Conservation (phyloP, 805 yeast genomes). For the Candida montana region DNA sequence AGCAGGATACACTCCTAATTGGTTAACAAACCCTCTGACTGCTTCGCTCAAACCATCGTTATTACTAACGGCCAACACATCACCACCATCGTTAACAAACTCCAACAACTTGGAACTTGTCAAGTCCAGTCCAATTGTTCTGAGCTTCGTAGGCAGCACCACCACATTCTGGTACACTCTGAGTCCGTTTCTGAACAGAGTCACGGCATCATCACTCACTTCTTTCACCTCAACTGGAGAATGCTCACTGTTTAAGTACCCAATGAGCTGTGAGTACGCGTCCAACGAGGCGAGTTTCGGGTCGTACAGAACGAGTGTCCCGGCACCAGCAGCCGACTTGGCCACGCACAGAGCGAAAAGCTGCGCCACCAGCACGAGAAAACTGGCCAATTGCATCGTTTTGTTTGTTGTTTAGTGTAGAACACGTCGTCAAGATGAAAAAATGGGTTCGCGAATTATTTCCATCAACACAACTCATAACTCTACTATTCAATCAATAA, state of each 20-base stretch:
- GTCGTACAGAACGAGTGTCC: conserved; percentile 19
- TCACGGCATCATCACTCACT: conserved; percentile 20
- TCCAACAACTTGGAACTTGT: conserved; percentile 47
- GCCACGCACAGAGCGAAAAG: conserved; percentile 6
- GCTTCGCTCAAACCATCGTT: conserved; percentile 53
- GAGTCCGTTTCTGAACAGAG: conserved; percentile 37
- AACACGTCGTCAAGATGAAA: not conserved
- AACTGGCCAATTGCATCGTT: conserved; percentile 3
- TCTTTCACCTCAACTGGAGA: conserved; percentile 29
- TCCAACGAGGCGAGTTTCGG: conserved; percentile 20
- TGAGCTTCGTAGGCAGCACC: conserved; percentile 53
- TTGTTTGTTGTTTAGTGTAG: not conserved
- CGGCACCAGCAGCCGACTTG: conserved; percentile 9
- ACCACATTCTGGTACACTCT: conserved; percentile 51
- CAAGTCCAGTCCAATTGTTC: conserved; percentile 35
- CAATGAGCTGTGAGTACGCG: conserved; percentile 13
- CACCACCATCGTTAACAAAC: conserved; percentile 66
- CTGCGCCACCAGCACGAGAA: conserved; percentile 5
- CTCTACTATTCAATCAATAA: too few species aligned
- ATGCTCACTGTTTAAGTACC: conserved; percentile 19
- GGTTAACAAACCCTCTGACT: conserved; percentile 60
- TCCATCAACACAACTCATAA: too few species aligned
- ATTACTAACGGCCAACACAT: conserved; percentile 58
- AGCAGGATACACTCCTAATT: conserved; percentile 79
- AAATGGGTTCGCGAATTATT: too few species aligned